A percentile compares a stretch with the other conserved stretches of the same genome.
Evolutionary conservation across 345 rosid species (phyloP).

Genomic region (Nasturtium officinale): DNA sequence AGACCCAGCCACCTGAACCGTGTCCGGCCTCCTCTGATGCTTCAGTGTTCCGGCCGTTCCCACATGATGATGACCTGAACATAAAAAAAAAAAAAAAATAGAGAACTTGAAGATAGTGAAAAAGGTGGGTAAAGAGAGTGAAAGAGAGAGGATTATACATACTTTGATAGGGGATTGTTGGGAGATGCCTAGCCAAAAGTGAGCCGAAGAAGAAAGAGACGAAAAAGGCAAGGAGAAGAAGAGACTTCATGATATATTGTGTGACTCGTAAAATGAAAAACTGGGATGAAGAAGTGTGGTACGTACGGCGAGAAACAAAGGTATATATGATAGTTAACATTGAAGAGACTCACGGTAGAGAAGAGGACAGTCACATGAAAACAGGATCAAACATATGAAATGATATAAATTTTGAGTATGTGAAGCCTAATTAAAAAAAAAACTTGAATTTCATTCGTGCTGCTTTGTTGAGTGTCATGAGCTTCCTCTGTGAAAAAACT

Average conservation of each 20-base stretch:
- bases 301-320: conserved; percentile 34
- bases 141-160: conserved; percentile 40
- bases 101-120: conserved; percentile 34
- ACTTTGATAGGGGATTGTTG: conserved; percentile 29
- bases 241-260: conserved; percentile 30
- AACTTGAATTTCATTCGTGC: conserved; percentile 39
- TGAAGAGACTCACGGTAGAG: conserved; percentile 82
- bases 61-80: conserved; percentile 39
- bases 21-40: conserved; percentile 52
- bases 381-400: conserved; percentile 33
- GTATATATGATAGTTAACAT: conserved; percentile 44
- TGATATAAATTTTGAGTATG: conserved; percentile 27
- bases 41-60: conserved; percentile 20
- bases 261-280: neutral
- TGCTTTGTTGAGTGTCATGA: conserved; percentile 42
- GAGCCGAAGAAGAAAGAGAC: conserved; percentile 32
- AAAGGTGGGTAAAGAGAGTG: conserved; percentile 8
- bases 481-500: conserved; percentile 41
- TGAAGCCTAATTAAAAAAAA: conserved; percentile 36
- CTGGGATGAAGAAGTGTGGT: conserved; percentile 8
- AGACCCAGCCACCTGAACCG: conserved; percentile 79
- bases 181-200: conserved; percentile 39
- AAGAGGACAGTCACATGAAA: conserved; percentile 71
- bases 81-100: conserved; percentile 19
- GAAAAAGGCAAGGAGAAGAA: conserved; percentile 38